Conservation (phyloP, 169 alveolate species). For the Cryptosporidium baileyi region DNA sequence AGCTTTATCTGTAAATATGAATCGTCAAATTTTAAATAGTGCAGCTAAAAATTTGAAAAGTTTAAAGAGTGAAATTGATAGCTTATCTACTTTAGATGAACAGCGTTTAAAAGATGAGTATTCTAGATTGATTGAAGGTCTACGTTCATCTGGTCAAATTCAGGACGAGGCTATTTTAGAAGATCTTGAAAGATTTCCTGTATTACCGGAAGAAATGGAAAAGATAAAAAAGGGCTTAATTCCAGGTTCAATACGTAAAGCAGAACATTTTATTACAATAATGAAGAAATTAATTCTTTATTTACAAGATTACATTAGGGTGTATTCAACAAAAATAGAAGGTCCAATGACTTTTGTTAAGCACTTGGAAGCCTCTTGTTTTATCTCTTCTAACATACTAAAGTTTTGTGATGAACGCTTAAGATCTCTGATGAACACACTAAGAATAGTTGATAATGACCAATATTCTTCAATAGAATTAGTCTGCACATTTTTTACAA, state of each 20-base stretch:
- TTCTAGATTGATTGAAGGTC: conserved; percentile 74
- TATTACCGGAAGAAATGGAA: conserved; percentile 80
- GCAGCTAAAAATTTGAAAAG: conserved; percentile 84
- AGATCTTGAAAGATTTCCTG: conserved; percentile 83
- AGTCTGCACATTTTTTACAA: conserved; percentile 92
- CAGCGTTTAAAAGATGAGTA: conserved; percentile 82
- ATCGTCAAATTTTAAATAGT: conserved; percentile 82
- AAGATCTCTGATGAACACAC: conserved; percentile 77
- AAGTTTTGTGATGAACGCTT: conserved; percentile 82
- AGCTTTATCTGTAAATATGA: conserved; percentile 92
- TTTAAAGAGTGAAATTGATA: conserved; percentile 78
- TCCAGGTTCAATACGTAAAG: conserved; percentile 93
- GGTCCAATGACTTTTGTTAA: conserved; percentile 91
- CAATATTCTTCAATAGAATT: conserved; percentile 75
- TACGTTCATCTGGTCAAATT: conserved; percentile 73
- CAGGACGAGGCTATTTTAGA: conserved; percentile 71
- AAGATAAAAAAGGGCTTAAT: conserved; percentile 76
- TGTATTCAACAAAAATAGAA: conserved; percentile 86
- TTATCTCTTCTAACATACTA: conserved; percentile 81
- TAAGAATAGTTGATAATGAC: conserved; percentile 77
- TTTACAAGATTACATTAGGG: conserved; percentile 86
- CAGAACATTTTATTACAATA: conserved; percentile 90
- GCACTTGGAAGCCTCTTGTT: conserved; percentile 78
- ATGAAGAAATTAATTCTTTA: conserved; percentile 89
- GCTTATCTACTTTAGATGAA: conserved; percentile 75